Base-by-base conservation (phyloP, 2,329 filamentous ascomycete species). In the Sporothrix dimorphospora region DNA sequence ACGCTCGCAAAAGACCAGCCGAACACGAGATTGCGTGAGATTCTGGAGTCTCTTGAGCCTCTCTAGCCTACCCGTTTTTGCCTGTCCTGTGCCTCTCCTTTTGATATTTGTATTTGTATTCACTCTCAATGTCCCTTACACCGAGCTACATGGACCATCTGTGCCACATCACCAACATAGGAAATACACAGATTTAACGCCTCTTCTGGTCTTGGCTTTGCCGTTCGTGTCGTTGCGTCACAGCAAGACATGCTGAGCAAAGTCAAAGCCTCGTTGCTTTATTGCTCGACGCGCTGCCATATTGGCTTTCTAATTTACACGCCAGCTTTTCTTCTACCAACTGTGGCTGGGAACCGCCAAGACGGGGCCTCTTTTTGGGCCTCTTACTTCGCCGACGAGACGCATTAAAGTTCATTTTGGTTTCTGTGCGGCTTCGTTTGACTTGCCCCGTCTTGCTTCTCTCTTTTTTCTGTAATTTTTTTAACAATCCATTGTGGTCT, bases 331-430 rank as follows among this genome's bases (percentile, higher is more conserved):
- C 6, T 21, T n/a, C 16, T 11, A n/a, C n/a, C n/a, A 30, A 40
- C 57, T 40, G 34, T 61, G 57, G 57, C 57, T 61, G 57, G 57
- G 57, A 40, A 11, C 57, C 34, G 42, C 45, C 63, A 47, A 67
- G 42, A 67, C 24, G 42, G n/a, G 42, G 61, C 42, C 42, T 66
- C 61, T 66, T 6, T 34, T 8, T 49, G 42, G 24, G 42, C 55
- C 55, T 38, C 55, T 61, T 30, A n/a, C 57, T 40, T 61, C 57
- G 57, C n/a, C 30, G 57, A 61, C 57, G 9, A 61, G 9, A 21
- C 30, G 57, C 34, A 40, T 19, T 61, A 30, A 21, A 61, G 8
- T 61, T 49, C 42, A 45, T 45, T 34, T 57, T 49, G n/a, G 27
- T n/a, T n/a, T 19, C n/a, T n/a, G 24, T 21, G 42, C 51, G 34